phyloP scores from a whole-genome alignment of 163 green algal species.

The Volvox carteri region DNA sequence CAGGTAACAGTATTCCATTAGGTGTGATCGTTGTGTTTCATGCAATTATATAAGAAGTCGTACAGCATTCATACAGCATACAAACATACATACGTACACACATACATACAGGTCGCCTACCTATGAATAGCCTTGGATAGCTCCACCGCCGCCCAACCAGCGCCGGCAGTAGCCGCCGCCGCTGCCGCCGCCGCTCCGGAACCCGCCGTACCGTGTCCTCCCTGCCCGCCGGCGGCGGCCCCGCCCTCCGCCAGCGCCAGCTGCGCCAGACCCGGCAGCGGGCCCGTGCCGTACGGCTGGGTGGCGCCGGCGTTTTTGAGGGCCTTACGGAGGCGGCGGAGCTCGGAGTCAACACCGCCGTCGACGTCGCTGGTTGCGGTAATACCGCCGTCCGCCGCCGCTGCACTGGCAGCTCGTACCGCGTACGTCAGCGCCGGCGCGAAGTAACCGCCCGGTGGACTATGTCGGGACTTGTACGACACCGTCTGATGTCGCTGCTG shows the following conservation, averaged over 20 bases:
- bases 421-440: background rate
- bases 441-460: slow-evolving; percentile 8
- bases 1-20: too few relatives aligned
- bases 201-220: too few relatives aligned
- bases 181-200: background rate
- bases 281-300: too few relatives aligned
- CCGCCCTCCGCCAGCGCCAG: background rate
- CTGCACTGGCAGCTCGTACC: background rate
- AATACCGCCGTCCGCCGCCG: background rate
- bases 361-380: background rate
- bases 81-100: background rate
- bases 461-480: too few relatives aligned
- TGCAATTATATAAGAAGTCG: too few relatives aligned
- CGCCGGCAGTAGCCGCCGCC: background rate
- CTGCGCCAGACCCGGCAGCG: slow-evolving; percentile 13
- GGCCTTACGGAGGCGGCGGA: slow-evolving; percentile 19
- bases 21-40: too few relatives aligned
- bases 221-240: background rate
- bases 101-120: background rate
- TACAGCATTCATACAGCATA: too few relatives aligned
- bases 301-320: slow-evolving; percentile 2
- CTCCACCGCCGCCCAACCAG: slow-evolving; percentile 24
- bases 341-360: background rate
- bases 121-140: background rate
- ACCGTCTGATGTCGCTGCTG: background rate